phyloP scores from a whole-genome alignment of 345 rosid species.

The Rubroshorea leprosula region DNA sequence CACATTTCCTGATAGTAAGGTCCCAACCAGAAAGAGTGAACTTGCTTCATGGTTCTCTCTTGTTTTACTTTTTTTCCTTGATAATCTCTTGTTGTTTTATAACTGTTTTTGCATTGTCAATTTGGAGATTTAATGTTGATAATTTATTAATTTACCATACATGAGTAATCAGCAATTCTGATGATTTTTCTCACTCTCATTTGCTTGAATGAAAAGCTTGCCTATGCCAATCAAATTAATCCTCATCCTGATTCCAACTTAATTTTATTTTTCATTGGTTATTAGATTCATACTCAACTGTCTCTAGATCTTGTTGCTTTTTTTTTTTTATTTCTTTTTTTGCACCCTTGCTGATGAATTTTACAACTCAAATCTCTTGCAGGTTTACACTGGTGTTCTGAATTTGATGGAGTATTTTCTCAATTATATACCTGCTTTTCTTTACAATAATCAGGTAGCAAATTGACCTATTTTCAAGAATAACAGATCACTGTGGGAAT shows the following conservation, averaged over 20 bases:
- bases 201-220: not conserved
- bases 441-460: conserved; percentile 82
- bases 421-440: conserved; percentile 53
- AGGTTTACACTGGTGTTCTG: conserved; percentile 81
- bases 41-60: too few relatives aligned
- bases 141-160: not conserved
- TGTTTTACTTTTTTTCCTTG: too few relatives aligned
- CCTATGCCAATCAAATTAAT: not conserved
- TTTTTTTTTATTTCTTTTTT: conserved; percentile 3
- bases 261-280: not conserved
- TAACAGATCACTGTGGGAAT: not conserved
- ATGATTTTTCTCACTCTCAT: not conserved
- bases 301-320: not conserved
- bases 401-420: conserved; percentile 64
- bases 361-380: conserved; percentile 28
- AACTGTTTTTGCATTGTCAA: not conserved
- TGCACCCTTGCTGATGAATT: conserved; percentile 1
- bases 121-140: not conserved
- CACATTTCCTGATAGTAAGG: too few relatives aligned
- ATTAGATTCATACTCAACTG: not conserved
- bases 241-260: not conserved
- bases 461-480: not conserved
- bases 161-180: not conserved
- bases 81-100: too few relatives aligned
- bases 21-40: too few relatives aligned